Percentiles rank a stretch among this genome's conserved stretches.
These are phyloP conservation scores for Bocquillonia castaneifolia DNA, from an alignment of 441 rosid species.

Conservation along the genomic window DNA sequence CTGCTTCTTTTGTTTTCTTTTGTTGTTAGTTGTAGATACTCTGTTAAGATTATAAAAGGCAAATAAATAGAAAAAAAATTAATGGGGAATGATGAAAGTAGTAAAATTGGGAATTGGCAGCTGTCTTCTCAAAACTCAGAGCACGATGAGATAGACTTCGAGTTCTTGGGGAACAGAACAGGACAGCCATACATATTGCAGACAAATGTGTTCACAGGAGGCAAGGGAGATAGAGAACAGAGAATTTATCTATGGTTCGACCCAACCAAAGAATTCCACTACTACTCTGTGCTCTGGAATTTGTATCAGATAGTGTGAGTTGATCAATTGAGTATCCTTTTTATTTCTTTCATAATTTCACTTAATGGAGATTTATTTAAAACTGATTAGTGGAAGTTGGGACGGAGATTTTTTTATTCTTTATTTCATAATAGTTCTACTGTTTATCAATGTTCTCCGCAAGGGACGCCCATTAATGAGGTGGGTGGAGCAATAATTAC, in stretches of 20 bases:
- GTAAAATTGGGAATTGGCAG: constrained; percentile 31
- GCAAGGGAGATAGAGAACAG: constrained; percentile 53
- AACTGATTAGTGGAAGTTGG: too few relatives aligned
- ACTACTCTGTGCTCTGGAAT: constrained; percentile 59
- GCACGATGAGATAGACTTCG: constrained; percentile 69
- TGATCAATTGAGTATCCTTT: too few relatives aligned
- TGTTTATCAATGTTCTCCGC: too few relatives aligned
- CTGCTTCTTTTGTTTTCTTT: background rate
- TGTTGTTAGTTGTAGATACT: too few relatives aligned
- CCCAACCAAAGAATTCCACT: constrained; percentile 42
- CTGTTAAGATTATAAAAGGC: too few relatives aligned
- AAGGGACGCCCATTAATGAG: too few relatives aligned
- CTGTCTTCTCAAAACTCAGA: constrained; percentile 68
- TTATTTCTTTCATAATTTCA: too few relatives aligned
- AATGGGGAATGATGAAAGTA: background rate
- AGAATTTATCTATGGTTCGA: constrained; percentile 61
- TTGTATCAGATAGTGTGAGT: constrained; percentile 45
- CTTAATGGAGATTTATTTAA: too few relatives aligned
- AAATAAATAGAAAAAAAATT: too few relatives aligned
- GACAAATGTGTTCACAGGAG: constrained; percentile 60
- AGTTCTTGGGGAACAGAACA: constrained; percentile 64
- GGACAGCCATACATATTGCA: constrained; percentile 65
- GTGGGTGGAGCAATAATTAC: too few relatives aligned
- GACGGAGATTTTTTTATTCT: too few relatives aligned
- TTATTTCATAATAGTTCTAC: too few relatives aligned